Percentiles rank a stretch among this genome's conserved stretches.
Conservation (phyloP, 1,284 basidiomycete genomes). For the Fomitopsis betulina region DNA sequence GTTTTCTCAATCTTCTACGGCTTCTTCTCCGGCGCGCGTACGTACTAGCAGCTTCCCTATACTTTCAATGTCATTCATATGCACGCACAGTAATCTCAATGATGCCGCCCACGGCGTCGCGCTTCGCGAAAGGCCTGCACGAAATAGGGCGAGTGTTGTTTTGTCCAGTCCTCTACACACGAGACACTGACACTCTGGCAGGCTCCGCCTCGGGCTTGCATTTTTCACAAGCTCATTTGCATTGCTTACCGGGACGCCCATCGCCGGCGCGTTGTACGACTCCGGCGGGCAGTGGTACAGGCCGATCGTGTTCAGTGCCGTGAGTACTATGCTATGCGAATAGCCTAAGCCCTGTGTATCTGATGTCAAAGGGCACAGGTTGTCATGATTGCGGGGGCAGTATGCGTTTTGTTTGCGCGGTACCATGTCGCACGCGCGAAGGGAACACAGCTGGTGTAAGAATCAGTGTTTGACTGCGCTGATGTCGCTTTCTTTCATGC, state of each 20-base stretch:
- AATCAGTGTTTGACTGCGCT: neutral
- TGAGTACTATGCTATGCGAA: neutral
- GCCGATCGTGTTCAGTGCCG: conserved; percentile 4
- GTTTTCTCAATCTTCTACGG: conserved; percentile 22
- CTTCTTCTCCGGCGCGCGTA: conserved; percentile 22
- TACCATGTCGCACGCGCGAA: neutral
- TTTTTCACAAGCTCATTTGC: conserved; percentile 5
- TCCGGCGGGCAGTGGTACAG: neutral
- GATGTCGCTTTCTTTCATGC: neutral
- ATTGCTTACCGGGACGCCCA: conserved; percentile 7
- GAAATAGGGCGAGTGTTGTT: neutral
- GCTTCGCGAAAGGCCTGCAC: neutral
- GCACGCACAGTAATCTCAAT: neutral
- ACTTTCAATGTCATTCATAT: conserved; percentile 2
- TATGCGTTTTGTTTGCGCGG: neutral
- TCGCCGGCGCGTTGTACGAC: conserved; percentile 6
- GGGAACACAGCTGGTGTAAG: neutral
- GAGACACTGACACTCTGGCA: neutral
- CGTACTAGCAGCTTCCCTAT: neutral
- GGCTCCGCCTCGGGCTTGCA: conserved; percentile 5
- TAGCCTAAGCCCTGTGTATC: neutral
- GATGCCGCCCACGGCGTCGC: conserved; percentile 1
- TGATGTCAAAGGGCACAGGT: neutral
- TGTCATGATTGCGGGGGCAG: neutral
- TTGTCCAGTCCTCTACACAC: neutral